Conservation (phyloP, 169 alveolate genomes). For the Plasmodium fragile region DNA sequence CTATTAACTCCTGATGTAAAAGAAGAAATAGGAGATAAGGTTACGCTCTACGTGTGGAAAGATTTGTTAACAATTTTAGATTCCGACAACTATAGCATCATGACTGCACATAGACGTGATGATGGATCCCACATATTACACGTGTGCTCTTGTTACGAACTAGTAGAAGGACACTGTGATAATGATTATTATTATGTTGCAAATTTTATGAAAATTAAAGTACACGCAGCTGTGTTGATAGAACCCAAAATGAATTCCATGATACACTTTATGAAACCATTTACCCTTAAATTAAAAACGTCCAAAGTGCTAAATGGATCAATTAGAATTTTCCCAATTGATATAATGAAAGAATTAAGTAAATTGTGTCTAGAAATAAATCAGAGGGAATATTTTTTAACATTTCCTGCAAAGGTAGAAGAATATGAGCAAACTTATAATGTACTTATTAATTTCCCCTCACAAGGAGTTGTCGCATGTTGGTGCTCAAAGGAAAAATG, state of each 20-base stretch:
- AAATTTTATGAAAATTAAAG: constrained; percentile 15
- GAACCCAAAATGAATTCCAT: constrained; percentile 48
- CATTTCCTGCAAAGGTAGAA: constrained; percentile 1
- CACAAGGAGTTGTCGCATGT: constrained; percentile 62
- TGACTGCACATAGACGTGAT: constrained; percentile 19
- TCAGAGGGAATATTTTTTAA: constrained; percentile 3
- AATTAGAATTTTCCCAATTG: constrained; percentile 62
- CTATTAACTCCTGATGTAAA: constrained; percentile 16
- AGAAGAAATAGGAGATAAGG: constrained; percentile 11
- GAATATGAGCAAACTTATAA: constrained; percentile 37
- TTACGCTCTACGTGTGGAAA: constrained; percentile 34
- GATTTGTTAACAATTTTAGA: constrained; percentile 35
- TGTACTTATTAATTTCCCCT: constrained; percentile 21
- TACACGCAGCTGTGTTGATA: constrained; percentile 46
- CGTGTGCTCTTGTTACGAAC: constrained; percentile 67
- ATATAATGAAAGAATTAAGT: constrained; percentile 42
- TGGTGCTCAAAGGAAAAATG: constrained; percentile 62
- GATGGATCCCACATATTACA: constrained; percentile 33
- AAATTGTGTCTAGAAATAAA: constrained; percentile 65
- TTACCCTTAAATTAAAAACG: constrained; percentile 52
- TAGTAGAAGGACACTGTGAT: constrained; percentile 19
- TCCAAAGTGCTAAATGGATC: constrained; percentile 33
- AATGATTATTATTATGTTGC: constrained; percentile 11
- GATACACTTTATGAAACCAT: constrained; percentile 26
- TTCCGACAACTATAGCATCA: constrained; percentile 22